A percentile compares a stretch with the other conserved stretches of the same genome.
These are phyloP conservation scores for Fraxinus floribunda DNA, from an alignment of 305 asterid genomes.

Conservation along the genomic window DNA sequence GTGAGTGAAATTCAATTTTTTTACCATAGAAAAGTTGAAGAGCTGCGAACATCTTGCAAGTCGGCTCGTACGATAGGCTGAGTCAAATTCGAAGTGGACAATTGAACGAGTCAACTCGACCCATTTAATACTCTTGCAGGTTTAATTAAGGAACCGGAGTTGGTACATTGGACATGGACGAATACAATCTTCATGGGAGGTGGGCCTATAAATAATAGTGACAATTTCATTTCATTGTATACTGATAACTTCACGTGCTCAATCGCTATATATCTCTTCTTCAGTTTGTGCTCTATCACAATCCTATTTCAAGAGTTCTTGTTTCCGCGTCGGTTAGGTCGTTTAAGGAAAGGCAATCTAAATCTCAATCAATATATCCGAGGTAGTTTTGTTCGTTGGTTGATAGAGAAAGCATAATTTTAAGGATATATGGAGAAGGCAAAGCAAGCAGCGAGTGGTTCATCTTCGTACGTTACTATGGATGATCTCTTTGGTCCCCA, in stretches of 20 bases:
- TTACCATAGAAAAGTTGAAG: neutral
- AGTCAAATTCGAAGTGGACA: neutral
- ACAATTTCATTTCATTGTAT: slow-evolving; percentile 31
- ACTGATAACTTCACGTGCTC: slow-evolving; percentile 33
- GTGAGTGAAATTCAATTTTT: neutral
- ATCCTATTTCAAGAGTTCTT: neutral
- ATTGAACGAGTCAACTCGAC: neutral
- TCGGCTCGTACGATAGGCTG: neutral
- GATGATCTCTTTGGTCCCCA: slow-evolving; percentile 65
- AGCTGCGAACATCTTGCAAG: neutral
- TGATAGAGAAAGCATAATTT: neutral
- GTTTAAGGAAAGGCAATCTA: neutral
- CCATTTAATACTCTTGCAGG: neutral
- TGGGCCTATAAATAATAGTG: slow-evolving; percentile 46
- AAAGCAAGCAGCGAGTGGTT: slow-evolving; percentile 39
- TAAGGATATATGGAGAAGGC: slow-evolving; percentile 52
- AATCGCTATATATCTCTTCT: neutral
- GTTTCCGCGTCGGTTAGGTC: neutral
- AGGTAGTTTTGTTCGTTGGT: slow-evolving; percentile 15
- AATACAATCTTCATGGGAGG: neutral
- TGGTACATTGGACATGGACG: slow-evolving; percentile 1
- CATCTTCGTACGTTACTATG: slow-evolving; percentile 55
- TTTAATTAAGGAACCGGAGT: neutral
- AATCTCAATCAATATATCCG: neutral
- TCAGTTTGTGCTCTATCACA: neutral